phyloP scores from a whole-genome alignment of 495 filamentous ascomycete genomes.

The Talaromyces proteolyticus region DNA sequence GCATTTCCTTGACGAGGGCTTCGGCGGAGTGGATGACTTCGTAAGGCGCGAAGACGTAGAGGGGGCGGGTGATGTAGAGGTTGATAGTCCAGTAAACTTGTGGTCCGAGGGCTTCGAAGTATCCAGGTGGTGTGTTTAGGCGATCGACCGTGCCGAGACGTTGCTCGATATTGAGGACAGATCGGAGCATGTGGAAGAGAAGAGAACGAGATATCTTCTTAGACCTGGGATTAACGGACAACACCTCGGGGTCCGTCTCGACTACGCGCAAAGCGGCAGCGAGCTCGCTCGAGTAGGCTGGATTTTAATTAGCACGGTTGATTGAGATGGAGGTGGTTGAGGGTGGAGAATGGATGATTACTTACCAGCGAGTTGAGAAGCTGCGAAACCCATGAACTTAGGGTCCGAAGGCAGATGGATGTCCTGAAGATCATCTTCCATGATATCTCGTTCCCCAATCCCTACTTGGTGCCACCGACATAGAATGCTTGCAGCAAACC shows the following conservation, averaged over 20 bases:
- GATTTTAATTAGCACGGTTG: slow-evolving; percentile 7
- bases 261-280: slow-evolving; percentile 2
- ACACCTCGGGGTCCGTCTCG: slow-evolving; percentile 1
- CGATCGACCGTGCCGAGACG: slow-evolving; percentile 2
- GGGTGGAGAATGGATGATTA: slow-evolving; percentile 11
- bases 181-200: slow-evolving; percentile 1
- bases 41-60: slow-evolving; percentile 47
- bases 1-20: slow-evolving; percentile 51
- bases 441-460: slow-evolving; percentile 56
- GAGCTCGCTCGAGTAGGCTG: slow-evolving; percentile 32
- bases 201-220: slow-evolving; percentile 5
- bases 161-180: slow-evolving; percentile 1
- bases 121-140: slow-evolving; percentile 6
- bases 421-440: slow-evolving; percentile 33
- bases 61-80: slow-evolving; percentile 53
- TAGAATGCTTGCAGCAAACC: slow-evolving; percentile 69
- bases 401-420: slow-evolving; percentile 55
- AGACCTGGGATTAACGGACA: neutral
- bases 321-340: neutral
- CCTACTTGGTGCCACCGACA: slow-evolving; percentile 72
- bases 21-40: slow-evolving; percentile 59
- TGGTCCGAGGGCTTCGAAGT: slow-evolving; percentile 46
- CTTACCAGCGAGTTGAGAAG: slow-evolving; percentile 66
- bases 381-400: slow-evolving; percentile 55
- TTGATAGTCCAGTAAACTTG: slow-evolving; percentile 72